Conservation (phyloP, 352 stramenopile genomes). For the Globisporangium uncinulatum region DNA sequence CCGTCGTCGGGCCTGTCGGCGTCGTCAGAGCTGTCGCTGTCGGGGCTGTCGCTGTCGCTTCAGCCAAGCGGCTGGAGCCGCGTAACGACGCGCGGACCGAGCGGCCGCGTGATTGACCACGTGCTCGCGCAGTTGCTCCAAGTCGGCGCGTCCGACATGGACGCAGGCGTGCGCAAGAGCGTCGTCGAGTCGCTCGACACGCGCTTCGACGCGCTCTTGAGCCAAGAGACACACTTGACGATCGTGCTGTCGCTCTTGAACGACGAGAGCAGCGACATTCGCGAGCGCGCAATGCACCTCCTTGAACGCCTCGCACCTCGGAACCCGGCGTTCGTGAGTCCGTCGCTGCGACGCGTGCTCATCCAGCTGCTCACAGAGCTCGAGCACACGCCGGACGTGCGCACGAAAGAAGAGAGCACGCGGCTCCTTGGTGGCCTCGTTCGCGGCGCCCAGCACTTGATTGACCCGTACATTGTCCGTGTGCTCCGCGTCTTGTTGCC, state of each 20-base stretch:
- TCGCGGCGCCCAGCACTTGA: conserved; percentile 75
- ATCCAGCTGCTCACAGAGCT: conserved; percentile 95
- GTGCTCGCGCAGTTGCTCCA: conserved; percentile 90
- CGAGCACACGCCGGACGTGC: conserved; percentile 85
- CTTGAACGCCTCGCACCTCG: conserved; percentile 90
- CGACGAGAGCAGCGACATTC: conserved; percentile 88
- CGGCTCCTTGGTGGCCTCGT: conserved; percentile 83
- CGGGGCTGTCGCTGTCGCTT: conserved; percentile 2
- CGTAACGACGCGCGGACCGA: conserved; percentile 76
- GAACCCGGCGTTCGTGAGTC: conserved; percentile 96
- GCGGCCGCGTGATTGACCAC: conserved; percentile 90
- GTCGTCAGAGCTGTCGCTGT: conserved; percentile 1
- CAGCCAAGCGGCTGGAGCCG: conserved; percentile 35
- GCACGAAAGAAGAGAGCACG: conserved; percentile 87
- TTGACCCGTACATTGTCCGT: conserved; percentile 79
- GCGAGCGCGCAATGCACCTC: conserved; percentile 89
- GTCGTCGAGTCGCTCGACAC: conserved; percentile 92
- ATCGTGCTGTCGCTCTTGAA: conserved; percentile 95
- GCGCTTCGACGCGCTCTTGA: conserved; percentile 93
- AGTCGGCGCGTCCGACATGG: conserved; percentile 91
- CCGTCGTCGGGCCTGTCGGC: conserved; percentile 25
- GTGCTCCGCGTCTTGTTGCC: conserved; percentile 72
- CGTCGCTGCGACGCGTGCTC: conserved; percentile 91
- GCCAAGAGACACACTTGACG: conserved; percentile 89
- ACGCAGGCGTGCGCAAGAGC: conserved; percentile 87